Evolutionary conservation across 2,329 filamentous ascomycete species (phyloP), one percentile per base, ranked within the genome.

Genomic region (Metarhizium robertsii): DNA sequence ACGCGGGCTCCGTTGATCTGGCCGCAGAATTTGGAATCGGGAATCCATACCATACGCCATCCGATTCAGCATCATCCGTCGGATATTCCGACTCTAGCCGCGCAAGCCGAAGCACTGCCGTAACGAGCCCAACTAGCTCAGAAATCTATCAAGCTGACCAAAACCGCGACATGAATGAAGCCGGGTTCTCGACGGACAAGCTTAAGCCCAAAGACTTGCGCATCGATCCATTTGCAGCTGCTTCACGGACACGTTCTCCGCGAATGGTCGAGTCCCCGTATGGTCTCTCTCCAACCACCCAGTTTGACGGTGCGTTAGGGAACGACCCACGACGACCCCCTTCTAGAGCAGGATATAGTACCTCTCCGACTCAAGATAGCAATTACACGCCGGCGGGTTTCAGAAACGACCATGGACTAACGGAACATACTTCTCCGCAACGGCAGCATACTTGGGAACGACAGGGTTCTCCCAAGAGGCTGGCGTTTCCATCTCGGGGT

Each of bases 41-140:
- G 38, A 86, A 86, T 61, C 80, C 83, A 0, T 86, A 87, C 61
- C 84, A 88, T 62, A 77, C 79, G 4, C 73, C 81, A 0, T 82
- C 83, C 1, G 79, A 81, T 57, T 90, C 86, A 2, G 78, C 79
- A 25, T 25, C 25, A 25, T 30, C 85, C 84, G 0, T 89, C 86
- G 0, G 79, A 18, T 77, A 78, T 48, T 88, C 85, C 2, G 79
- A 76, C 1, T 79, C 76, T 43, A 86, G 83, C 54, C 76, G 78
- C 10, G 70, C 69, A 1, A 82, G 82, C 62, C 79, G 80, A 57
- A 72, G 79, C 1, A 88, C 85, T 63, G 86, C 85, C 7, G 76
- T 77, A 58, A 84, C 83, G 16, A 71, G 68, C 54, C 68, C 69
- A 7, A 61, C 66, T 6, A 68, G 68, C 46, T 71, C 67, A 6